Conservation (phyloP, 2,329 filamentous ascomycete species). For the Epicoccum nigrum region DNA sequence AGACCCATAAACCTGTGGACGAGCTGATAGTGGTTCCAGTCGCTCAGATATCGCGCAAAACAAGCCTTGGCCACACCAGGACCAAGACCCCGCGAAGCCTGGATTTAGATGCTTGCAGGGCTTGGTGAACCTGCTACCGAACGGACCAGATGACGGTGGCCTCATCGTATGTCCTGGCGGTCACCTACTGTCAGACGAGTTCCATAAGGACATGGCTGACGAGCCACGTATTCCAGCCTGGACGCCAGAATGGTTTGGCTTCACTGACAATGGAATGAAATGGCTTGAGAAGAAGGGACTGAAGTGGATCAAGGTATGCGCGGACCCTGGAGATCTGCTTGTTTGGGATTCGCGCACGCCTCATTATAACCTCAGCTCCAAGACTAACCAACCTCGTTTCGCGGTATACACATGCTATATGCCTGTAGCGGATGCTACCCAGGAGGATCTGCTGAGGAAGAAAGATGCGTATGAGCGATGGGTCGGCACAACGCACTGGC, state of each 20-base stretch:
- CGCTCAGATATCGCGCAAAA: constrained; percentile 34
- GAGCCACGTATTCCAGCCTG: constrained; percentile 40
- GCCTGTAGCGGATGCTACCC: constrained; percentile 43
- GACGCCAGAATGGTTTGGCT: constrained; percentile 45
- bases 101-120: constrained; percentile 61
- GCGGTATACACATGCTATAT: constrained; percentile 47
- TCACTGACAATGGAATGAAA: constrained; percentile 42
- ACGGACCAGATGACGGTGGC: constrained; percentile 47
- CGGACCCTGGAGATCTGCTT: constrained; percentile 54
- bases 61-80: constrained; percentile 46
- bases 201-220: constrained; percentile 30
- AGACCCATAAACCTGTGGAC: not conserved
- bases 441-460: constrained; percentile 44
- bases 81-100: constrained; percentile 40
- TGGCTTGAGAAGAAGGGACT: constrained; percentile 52
- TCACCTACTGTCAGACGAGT: constrained; percentile 42
- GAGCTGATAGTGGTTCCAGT: constrained; percentile 16
- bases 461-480: constrained; percentile 40
- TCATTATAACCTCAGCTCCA: constrained; percentile 43
- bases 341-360: constrained; percentile 54
- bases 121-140: constrained; percentile 54
- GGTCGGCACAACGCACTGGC: constrained; percentile 45
- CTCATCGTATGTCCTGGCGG: constrained; percentile 44
- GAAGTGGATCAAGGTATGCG: constrained; percentile 48
- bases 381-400: constrained; percentile 37